Evolutionary conservation across 306 rosid species (phyloP), one percentile per base, ranked within the genome.

Genomic region (Dicorynia guianensis): DNA sequence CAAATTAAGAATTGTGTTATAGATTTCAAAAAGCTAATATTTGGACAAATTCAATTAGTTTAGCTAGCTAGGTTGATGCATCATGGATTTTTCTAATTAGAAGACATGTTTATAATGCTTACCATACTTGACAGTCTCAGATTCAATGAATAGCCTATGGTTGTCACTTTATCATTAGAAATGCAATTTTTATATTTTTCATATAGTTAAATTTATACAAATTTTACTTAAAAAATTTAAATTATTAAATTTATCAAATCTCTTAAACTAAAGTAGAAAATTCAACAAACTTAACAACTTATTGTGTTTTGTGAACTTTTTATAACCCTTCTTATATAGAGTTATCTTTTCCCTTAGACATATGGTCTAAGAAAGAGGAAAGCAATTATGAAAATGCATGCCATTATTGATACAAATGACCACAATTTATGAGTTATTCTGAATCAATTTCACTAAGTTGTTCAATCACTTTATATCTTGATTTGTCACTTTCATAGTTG

Each of bases 1-100:
- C 40, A 10, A 54, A 62, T 25, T 25, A 25, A 67, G 17, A 60
- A 15, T 80, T 61, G 33, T 17, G 25, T n/a, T 42, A 38, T 67
- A 65, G 40, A 61, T 43, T 49, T 35, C 30, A 67, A 69, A 80
- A 80, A 75, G 84, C 47, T 17, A 63, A 44, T 52, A 49, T 69
- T 53, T 80, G 80, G 73, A 68, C 46, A 69, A 62, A 15, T 30
- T 56, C 64, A 56, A 25, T 25, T 25, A 25, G 30, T 25, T 57
- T 71, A 59, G 50, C 18, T 64, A 36, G 52, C 43, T 39, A 63
- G 11, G 53, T 55, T 36, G 33, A 57, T 63, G 74, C 52, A 81
- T 38, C 70, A 3, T 25, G 30, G 30, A 25, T 74, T 9, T 33
- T 58, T 67, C 5, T 38, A 38, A 56, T 33, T 58, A 17, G 19